phyloP scores from a whole-genome alignment of 2,329 filamentous ascomycete genomes.

The Aureobasidium sp. region DNA sequence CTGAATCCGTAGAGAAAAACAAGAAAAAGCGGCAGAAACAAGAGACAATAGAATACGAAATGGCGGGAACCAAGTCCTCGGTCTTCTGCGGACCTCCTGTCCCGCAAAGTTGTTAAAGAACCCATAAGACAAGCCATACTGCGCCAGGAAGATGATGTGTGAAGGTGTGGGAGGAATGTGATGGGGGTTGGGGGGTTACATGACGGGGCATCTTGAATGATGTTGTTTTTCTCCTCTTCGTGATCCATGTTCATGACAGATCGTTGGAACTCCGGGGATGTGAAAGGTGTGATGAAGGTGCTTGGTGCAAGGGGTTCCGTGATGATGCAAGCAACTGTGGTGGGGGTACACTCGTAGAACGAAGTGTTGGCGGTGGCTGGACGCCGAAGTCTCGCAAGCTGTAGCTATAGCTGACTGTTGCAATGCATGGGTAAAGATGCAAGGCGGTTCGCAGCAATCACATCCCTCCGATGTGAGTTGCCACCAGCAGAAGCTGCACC shows the following conservation, averaged over 20 bases:
- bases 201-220: conserved; percentile 9
- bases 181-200: not conserved
- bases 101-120: not conserved
- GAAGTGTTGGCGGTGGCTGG: not conserved
- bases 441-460: not conserved
- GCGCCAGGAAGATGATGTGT: not conserved
- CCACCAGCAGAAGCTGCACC: not conserved
- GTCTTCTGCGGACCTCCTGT: conserved; percentile 9
- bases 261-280: not conserved
- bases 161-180: not conserved
- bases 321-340: not conserved
- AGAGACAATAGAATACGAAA: conserved; percentile 12
- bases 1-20: not conserved
- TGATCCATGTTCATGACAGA: conserved; percentile 5
- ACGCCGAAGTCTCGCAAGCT: not conserved
- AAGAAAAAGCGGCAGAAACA: not conserved
- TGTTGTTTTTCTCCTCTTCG: conserved; percentile 8
- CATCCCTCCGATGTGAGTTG: not conserved
- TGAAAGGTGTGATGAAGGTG: not conserved
- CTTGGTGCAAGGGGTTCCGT: not conserved
- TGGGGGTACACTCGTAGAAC: not conserved
- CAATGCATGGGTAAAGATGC: not conserved
- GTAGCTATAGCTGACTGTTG: not conserved
- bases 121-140: conserved; percentile 6
- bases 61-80: conserved; percentile 7